Evolutionary conservation across 805 yeast species (phyloP).

Genomic region (Sugiyamaella americana): DNA sequence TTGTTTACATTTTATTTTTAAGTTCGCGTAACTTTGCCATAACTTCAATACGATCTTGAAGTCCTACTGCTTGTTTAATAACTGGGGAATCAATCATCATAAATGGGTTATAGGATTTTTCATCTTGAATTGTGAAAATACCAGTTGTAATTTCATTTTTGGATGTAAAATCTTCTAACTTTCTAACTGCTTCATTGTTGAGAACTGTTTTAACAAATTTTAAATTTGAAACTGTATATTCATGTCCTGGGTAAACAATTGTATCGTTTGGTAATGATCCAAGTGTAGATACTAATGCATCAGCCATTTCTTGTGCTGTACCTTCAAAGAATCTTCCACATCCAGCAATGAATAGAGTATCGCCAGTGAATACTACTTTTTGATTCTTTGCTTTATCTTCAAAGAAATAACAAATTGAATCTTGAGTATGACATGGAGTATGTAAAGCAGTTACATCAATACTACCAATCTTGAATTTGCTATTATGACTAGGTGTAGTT

Average conservation of each 20-base stretch:
- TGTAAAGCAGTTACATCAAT: conserved; percentile 72
- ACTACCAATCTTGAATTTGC: conserved; percentile 56
- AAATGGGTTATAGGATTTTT: conserved; percentile 79
- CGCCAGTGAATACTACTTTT: conserved; percentile 87
- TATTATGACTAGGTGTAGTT: conserved; percentile 61
- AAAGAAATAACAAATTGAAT: conserved; percentile 82
- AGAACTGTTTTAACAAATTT: conserved; percentile 67
- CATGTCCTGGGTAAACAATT: conserved; percentile 88
- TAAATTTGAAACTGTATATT: conserved; percentile 80
- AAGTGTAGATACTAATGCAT: conserved; percentile 54
- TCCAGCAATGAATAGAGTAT: conserved; percentile 88
- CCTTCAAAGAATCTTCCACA: conserved; percentile 98
- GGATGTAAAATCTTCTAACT: conserved; percentile 46
- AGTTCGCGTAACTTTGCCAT: conserved; percentile 70
- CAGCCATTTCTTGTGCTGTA: conserved; percentile 69
- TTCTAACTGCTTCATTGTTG: conserved; percentile 45
- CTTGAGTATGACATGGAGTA: conserved; percentile 98
- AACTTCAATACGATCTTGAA: conserved; percentile 44
- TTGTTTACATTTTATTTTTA: conserved; percentile 53
- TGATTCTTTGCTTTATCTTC: conserved; percentile 58
- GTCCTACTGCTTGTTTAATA: conserved; percentile 55
- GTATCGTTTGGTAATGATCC: conserved; percentile 63
- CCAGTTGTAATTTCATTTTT: conserved; percentile 78
- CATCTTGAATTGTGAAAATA: conserved; percentile 75
- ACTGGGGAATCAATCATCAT: conserved; percentile 66